Conservation (phyloP, 2,329 filamentous ascomycete species). For the Simplicillium aogashimaense region DNA sequence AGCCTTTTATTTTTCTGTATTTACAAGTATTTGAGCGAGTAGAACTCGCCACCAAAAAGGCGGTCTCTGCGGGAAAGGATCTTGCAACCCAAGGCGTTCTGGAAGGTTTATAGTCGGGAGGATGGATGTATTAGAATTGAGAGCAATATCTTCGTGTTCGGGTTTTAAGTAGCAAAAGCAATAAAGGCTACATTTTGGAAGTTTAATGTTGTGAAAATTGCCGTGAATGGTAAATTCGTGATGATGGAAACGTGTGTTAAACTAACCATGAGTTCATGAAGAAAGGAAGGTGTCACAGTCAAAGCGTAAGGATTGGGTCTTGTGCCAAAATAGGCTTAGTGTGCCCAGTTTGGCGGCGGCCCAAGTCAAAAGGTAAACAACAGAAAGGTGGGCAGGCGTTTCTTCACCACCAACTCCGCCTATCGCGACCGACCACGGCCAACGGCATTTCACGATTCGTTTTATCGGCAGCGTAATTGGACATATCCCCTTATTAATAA, state of each 20-base stretch:
- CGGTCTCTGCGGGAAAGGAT: neutral
- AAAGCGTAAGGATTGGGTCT: neutral
- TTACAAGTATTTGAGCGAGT: neutral
- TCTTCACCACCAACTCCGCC: conserved; percentile 1
- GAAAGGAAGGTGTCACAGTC: too few relatives aligned
- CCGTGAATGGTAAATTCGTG: too few relatives aligned
- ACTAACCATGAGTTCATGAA: too few relatives aligned
- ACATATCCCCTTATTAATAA: conserved; percentile 1
- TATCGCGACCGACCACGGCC: conserved; percentile 1
- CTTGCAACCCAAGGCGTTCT: neutral
- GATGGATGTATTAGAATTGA: neutral
- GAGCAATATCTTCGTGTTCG: neutral
- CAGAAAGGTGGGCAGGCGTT: neutral
- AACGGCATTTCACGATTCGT: neutral
- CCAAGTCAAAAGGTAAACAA: conserved; percentile 6
- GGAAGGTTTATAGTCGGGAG: neutral
- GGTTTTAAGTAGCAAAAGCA: conserved; percentile 7
- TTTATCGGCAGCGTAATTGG: neutral
- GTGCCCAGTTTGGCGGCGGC: conserved; percentile 1
- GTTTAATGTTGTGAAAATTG: too few relatives aligned
- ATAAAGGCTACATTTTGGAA: conserved; percentile 11
- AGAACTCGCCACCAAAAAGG: too few relatives aligned
- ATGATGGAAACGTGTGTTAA: too few relatives aligned
- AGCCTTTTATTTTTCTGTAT: neutral
- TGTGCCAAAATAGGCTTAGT: conserved; percentile 3